Conservation (phyloP, 2,329 filamentous ascomycete genomes). For the Lachnellula suecica region DNA sequence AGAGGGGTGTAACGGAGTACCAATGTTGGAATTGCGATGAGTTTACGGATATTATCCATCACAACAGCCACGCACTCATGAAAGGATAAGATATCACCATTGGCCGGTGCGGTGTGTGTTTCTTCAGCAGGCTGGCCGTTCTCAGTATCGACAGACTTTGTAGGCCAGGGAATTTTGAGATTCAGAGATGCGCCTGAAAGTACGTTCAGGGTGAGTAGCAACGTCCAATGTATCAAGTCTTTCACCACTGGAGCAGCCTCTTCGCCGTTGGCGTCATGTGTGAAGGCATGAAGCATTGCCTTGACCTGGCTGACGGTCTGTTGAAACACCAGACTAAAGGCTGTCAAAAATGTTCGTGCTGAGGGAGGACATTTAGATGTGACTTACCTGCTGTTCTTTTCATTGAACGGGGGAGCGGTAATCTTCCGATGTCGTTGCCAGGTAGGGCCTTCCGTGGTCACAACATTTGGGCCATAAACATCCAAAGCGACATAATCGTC, state of each 20-base stretch:
- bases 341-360: neutral
- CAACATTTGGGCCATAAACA: conserved; percentile 61
- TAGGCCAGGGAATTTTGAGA: conserved; percentile 16
- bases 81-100: conserved; percentile 1
- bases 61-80: conserved; percentile 9
- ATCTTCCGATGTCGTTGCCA: conserved; percentile 75
- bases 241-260: conserved; percentile 14
- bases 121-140: neutral
- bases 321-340: conserved; percentile 37
- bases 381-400: conserved; percentile 52
- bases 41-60: conserved; percentile 10
- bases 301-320: conserved; percentile 33
- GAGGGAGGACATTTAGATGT: neutral
- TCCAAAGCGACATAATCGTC: conserved; percentile 22
- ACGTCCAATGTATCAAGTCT: conserved; percentile 38
- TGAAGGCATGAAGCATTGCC: conserved; percentile 34
- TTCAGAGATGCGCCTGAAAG: conserved; percentile 50
- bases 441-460: conserved; percentile 63
- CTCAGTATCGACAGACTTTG: conserved; percentile 10
- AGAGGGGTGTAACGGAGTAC: conserved; percentile 12
- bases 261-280: conserved; percentile 9
- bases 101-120: neutral
- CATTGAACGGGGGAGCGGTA: conserved; percentile 70
- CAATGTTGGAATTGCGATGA: conserved; percentile 10
- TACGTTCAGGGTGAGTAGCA: conserved; percentile 50